Base-by-base conservation (phyloP, 441 rosid species). In the Theobroma grandiflorum region DNA sequence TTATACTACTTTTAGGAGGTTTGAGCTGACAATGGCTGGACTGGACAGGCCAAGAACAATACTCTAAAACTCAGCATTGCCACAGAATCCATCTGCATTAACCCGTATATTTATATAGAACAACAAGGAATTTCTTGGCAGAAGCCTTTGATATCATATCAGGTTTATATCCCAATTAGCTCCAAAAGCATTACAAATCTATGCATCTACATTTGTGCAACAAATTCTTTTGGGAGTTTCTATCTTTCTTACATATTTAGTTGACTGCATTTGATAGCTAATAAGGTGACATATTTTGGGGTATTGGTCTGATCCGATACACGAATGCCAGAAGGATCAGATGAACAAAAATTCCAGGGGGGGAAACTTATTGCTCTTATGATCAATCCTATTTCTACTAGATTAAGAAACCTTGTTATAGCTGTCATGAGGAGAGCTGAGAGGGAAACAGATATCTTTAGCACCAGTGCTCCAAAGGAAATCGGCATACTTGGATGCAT, bases 381-480 rank as follows among this genome's bases (percentile, higher is more conserved):
- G 50, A 8, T 35, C 31, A 15, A 7, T 53, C 16, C 6, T 67
- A 3, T 10, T 15, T 26, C 14, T 18, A 4, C 11, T 22, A 16
- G 53, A 40, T 68, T 40, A 78, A 15, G 67, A 38, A 33, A 62
- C 69, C 55, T 64, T 49, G 20, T 81, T 42, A 26, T 37, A 11
- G 43, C 53, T 76, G 49, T 75, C 75, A 71, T 42, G 72, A 40
- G 75, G 59, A 15, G 70, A 37, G 42, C 26, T 78, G 55, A 91
- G 83, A 10, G 95, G 96, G 81, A 59, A 95, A 85, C 98, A 94
- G 4, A 95, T 91, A 3, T 90, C 98, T 63, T 90, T 91, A 5
- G 89, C 97, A 20, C 99, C 97, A 0, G 97, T 94, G 79, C 58
- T 92, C 95, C 97, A 89, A 2, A 96, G 94, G 83, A 96, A 96